Conservation (phyloP, 345 rosid species). For the Euphorbia pulcherrima region DNA sequence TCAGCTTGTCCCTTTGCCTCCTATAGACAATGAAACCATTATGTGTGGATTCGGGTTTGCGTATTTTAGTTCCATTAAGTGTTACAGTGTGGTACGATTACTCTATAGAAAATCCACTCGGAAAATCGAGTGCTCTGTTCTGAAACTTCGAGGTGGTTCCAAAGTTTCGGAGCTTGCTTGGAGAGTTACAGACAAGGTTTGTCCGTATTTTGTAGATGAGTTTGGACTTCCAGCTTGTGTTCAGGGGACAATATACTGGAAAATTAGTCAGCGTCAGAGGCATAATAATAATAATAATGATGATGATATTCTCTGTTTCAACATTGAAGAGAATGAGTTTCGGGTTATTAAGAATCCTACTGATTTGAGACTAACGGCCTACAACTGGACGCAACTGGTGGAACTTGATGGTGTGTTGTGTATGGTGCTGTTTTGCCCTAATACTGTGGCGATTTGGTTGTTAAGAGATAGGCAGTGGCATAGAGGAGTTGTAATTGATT, state of each 20-base stretch:
- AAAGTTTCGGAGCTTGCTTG: background rate
- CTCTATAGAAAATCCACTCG: background rate
- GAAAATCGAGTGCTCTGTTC: slow-evolving; percentile 8
- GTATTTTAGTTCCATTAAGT: background rate
- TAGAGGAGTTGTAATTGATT: background rate
- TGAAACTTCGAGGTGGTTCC: background rate
- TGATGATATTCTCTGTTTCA: background rate
- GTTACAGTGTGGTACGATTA: slow-evolving; percentile 7
- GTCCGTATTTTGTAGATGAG: slow-evolving; percentile 16
- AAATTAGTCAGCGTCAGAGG: slow-evolving; percentile 3
- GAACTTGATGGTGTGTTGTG: slow-evolving; percentile 7
- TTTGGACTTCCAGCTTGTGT: slow-evolving; percentile 6
- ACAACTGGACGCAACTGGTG: slow-evolving; percentile 6
- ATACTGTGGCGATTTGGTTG: background rate
- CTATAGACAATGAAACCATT: too few relatives aligned
- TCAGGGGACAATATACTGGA: slow-evolving; percentile 9
- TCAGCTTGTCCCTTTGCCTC: slow-evolving; percentile 3
- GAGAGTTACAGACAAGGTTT: background rate
- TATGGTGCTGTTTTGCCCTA: slow-evolving; percentile 5
- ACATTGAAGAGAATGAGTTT: slow-evolving; percentile 4
- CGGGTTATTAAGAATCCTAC: background rate
- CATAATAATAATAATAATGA: too few relatives aligned
- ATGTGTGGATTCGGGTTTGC: slow-evolving; percentile 10
- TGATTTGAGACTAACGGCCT: background rate
- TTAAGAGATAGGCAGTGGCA: background rate